Conservation (phyloP, 169 alveolate genomes). For the Plasmodium falciparum region DNA sequence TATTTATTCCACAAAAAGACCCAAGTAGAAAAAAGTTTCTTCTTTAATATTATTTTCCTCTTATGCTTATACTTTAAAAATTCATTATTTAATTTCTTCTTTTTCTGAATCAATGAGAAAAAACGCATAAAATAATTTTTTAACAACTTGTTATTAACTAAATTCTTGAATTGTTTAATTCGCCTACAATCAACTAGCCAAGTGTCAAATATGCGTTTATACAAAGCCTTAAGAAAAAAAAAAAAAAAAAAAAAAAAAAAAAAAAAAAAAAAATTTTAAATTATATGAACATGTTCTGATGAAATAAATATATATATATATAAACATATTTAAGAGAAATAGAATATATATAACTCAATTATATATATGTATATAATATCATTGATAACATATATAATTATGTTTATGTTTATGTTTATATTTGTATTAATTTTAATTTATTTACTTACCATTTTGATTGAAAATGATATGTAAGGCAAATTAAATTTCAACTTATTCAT, state of each 20-base stretch:
- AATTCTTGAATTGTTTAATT: constrained; percentile 12
- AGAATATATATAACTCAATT: background rate
- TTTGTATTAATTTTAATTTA: background rate
- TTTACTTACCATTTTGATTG: constrained; percentile 39
- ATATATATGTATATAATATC: no score
- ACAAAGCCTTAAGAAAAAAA: constrained; percentile 14
- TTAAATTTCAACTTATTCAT: constrained; percentile 17
- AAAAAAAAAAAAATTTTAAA: no score
- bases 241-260: background rate
- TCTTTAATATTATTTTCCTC: background rate
- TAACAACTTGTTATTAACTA: background rate
- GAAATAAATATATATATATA: background rate
- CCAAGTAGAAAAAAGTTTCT: constrained; percentile 33
- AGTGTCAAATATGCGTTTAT: constrained; percentile 27
- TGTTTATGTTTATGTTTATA: no score
- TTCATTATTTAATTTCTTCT: constrained; percentile 17
- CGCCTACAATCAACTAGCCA: constrained; percentile 21
- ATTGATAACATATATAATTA: no score
- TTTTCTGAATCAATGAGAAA: background rate
- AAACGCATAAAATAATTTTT: constrained; percentile 1
- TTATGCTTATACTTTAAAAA: background rate
- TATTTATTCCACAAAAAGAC: constrained; percentile 28
- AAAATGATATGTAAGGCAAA: constrained; percentile 38
- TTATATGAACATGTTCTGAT: no score
- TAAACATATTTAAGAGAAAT: background rate